Conservation (phyloP, 176 grass and related monocot genomes). For the Paspalum notatum region DNA sequence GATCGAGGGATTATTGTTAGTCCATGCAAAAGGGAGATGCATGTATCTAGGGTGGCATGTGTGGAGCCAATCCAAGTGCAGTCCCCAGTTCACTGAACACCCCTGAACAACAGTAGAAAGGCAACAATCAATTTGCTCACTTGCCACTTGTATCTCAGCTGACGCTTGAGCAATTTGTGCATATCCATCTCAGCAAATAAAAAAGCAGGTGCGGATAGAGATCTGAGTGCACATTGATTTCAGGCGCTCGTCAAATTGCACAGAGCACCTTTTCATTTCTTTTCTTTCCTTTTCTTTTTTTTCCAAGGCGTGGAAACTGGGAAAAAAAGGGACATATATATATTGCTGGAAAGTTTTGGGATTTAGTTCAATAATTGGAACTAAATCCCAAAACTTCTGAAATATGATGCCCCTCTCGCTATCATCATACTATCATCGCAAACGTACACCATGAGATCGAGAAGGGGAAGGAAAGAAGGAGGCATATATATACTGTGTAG, state of each 20-base stretch:
- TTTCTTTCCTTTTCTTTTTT: no score
- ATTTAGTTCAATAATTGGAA: neutral
- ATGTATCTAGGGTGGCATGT: slow-evolving; percentile 16
- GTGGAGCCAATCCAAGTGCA: neutral
- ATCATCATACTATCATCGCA: no score
- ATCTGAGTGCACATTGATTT: slow-evolving; percentile 10
- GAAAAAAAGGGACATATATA: neutral
- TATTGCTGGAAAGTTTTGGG: neutral
- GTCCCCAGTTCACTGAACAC: neutral
- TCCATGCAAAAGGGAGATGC: neutral
- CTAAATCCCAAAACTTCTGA: neutral
- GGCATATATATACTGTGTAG: neutral
- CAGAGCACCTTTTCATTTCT: neutral
- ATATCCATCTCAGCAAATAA: neutral
- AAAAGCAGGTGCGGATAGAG: neutral
- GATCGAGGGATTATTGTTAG: neutral
- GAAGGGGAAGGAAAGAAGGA: neutral
- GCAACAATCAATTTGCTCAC: neutral
- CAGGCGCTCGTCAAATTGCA: neutral
- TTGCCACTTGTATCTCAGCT: slow-evolving; percentile 3
- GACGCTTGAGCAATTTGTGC: neutral
- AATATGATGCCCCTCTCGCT: neutral
- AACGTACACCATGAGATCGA: neutral
- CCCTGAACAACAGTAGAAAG: neutral
- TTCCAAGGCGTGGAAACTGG: no score